Conservation (phyloP, 345 rosid species). For the Eucalyptus sideroxylon region DNA sequence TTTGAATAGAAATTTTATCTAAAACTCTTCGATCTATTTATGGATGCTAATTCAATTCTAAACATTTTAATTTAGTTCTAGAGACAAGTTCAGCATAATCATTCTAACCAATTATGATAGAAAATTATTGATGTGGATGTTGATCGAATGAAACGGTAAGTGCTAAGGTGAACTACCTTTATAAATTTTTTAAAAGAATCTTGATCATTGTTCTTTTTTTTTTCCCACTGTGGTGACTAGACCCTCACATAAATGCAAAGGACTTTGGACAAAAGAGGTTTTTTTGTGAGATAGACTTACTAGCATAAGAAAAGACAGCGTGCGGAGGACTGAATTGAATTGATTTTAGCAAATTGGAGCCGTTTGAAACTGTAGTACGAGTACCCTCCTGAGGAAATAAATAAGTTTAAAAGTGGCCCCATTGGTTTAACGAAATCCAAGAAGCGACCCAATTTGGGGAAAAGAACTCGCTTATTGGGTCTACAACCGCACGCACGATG, state of each 20-base stretch:
- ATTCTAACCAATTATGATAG: accelerated
- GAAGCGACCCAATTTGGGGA: background rate
- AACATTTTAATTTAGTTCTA: no score
- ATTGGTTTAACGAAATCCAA: background rate
- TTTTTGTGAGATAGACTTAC: background rate
- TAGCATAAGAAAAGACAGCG: background rate
- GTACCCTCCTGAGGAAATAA: background rate
- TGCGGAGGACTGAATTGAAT: background rate
- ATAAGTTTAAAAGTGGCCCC: no score
- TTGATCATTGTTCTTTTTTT: no score
- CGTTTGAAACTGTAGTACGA: background rate
- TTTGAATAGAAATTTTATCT: background rate
- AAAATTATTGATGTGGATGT: accelerated
- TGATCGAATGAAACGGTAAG: accelerated
- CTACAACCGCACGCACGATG: background rate
- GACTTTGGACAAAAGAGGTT: background rate
- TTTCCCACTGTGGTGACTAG: no score
- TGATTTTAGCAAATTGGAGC: background rate
- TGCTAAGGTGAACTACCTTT: no score
- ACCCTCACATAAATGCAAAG: background rate
- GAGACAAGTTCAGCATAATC: accelerated
- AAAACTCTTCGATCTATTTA: background rate
- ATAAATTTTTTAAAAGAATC: no score
- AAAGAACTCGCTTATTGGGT: background rate
- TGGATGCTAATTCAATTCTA: no score